phyloP scores from a whole-genome alignment of 164 flowering plant species.

The Nelumbo lutea region DNA sequence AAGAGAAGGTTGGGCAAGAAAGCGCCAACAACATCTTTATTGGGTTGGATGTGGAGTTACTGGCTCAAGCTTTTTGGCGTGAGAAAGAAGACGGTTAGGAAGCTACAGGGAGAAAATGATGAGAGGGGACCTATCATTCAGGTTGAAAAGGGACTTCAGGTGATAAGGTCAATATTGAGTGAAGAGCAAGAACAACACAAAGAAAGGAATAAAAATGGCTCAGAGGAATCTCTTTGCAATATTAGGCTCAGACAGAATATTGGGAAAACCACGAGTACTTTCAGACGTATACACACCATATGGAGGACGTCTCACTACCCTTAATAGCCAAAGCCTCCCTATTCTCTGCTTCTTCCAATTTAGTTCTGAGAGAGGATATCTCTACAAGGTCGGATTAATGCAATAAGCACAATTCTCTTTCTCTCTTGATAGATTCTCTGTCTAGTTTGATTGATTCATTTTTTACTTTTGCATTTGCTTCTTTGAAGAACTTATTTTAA shows the following conservation, averaged over 20 bases:
- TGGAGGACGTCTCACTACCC: slow-evolving; percentile 13
- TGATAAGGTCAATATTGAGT: slow-evolving; percentile 9
- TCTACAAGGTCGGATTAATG: slow-evolving; percentile 10
- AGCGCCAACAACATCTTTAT: slow-evolving; percentile 22
- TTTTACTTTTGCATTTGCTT: too few species aligned
- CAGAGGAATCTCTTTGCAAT: slow-evolving; percentile 14
- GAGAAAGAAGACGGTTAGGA: slow-evolving; percentile 15
- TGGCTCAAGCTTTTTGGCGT: slow-evolving; percentile 27
- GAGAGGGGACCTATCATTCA: slow-evolving; percentile 24
- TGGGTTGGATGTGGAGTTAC: slow-evolving; percentile 20
- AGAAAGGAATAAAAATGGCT: slow-evolving; percentile 5
- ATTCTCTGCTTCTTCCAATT: slow-evolving; percentile 11
- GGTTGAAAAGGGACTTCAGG: slow-evolving; percentile 11
- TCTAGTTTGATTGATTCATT: background rate
- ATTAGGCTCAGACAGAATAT: slow-evolving; percentile 9
- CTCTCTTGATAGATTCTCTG: background rate
- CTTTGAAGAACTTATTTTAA: too few species aligned
- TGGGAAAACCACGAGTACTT: slow-evolving; percentile 7
- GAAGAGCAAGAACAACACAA: slow-evolving; percentile 8
- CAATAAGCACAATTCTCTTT: background rate
- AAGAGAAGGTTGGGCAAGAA: background rate
- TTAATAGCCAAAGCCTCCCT: slow-evolving; percentile 21
- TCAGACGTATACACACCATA: slow-evolving; percentile 16
- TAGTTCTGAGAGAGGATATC: slow-evolving; percentile 17
- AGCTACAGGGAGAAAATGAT: slow-evolving; percentile 22